Percentiles rank a stretch among this genome's conserved stretches.
phyloP scores from a whole-genome alignment of 495 filamentous ascomycete genomes.

The Jackrogersella multiformis region DNA sequence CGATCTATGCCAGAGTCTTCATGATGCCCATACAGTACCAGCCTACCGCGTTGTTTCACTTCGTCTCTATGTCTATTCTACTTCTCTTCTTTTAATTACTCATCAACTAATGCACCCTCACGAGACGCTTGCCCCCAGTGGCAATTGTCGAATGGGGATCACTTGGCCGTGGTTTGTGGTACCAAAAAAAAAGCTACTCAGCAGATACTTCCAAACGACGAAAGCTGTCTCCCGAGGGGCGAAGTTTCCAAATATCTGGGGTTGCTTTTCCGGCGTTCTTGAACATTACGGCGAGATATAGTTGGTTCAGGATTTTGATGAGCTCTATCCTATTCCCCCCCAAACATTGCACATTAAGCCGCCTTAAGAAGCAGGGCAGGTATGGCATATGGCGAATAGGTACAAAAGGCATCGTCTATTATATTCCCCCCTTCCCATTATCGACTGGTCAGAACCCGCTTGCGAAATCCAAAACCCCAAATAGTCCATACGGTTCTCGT shows the following conservation, averaged over 20 bases:
- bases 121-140: slow-evolving; percentile 26
- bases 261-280: slow-evolving; percentile 47
- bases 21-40: slow-evolving; percentile 62
- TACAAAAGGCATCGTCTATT: slow-evolving; percentile 37
- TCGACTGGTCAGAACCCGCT: slow-evolving; percentile 23
- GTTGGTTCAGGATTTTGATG: slow-evolving; percentile 48
- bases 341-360: slow-evolving; percentile 27
- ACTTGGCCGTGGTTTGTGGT: slow-evolving; percentile 30
- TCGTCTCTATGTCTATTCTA: slow-evolving; percentile 54
- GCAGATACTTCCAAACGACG: slow-evolving; percentile 29
- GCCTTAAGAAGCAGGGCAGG: slow-evolving; percentile 12
- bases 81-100: slow-evolving; percentile 59
- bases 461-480: slow-evolving; percentile 11
- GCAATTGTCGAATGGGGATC: slow-evolving; percentile 24
- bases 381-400: slow-evolving; percentile 43
- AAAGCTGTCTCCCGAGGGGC: slow-evolving; percentile 42
- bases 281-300: slow-evolving; percentile 52
- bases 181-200: slow-evolving; percentile 19
- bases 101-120: slow-evolving; percentile 54
- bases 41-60: slow-evolving; percentile 56
- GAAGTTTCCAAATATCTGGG: slow-evolving; percentile 37
- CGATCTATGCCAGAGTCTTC: slow-evolving; percentile 55
- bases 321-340: slow-evolving; percentile 32
- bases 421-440: slow-evolving; percentile 23
- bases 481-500: slow-evolving; percentile 23